Base-by-base conservation (phyloP, 495 filamentous ascomycete genomes). In the Tetracladium setigerum region DNA sequence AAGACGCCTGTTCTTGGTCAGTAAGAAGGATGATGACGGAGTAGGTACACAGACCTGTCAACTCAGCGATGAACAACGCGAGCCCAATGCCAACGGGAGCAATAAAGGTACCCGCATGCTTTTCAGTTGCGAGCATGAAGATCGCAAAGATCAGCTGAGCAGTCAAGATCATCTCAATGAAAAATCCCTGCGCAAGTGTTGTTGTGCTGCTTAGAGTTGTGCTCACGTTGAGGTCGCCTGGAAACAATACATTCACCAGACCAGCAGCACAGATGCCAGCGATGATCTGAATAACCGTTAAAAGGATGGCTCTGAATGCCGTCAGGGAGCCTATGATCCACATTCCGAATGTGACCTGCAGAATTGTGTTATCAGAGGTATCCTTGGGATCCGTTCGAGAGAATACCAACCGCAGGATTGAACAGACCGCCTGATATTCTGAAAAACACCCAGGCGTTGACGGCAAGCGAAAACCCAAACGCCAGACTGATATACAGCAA, bases 361-460 rank as follows among this genome's bases (percentile, higher is more conserved):
- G 14, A 8, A 13, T 68, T 57, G 51, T 77, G 69, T 37, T 82
- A 10, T 8, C 12, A 14, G 30, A 14, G 32, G 19, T 43, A 30
- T 8, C 13, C 9, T 3, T 43, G 24, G 13, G 15, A 30, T 16
- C 10, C 19, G 39, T 5, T 6, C 36, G 30, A 36, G 31, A 8
- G 32, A 19, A 49, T 64, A n/a, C n/a, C 58, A 62, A 78, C 75
- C 35, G 79, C 79, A 30, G 79, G 79, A 54, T 84, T 84, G 57
- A 84, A 84, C 1, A 83, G 57, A 4, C 81, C 79, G 14, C 79
- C 79, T 42, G 67, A 74, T 42, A 84, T 76, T 8, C 81, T 67
- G 57, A 78, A 84, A 61, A 82, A 82, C 3, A 77, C 67, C 81
- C 81, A 84, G 1, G 73, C 77, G 50, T 79, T 83, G 41, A 82